Percentiles rank a stretch among this genome's conserved stretches.
Evolutionary conservation across 2,329 filamentous ascomycete species (phyloP).

Genomic region (Trichocomaceae sp.): DNA sequence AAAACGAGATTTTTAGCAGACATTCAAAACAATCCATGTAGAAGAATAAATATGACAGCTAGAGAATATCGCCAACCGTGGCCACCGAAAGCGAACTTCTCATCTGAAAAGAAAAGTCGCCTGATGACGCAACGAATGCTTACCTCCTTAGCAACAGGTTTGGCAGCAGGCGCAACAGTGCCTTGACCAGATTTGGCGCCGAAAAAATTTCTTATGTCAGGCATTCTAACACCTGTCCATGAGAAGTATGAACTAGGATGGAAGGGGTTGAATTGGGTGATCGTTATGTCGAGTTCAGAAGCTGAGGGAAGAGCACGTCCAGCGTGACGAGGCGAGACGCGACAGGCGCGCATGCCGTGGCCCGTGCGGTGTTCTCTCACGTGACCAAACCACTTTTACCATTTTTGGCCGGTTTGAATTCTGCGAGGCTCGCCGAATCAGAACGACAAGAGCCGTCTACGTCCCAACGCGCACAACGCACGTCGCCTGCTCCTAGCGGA

Average conservation of each 20-base stretch:
- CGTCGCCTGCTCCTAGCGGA: not conserved
- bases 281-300: too few relatives aligned
- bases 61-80: not conserved
- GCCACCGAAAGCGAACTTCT: not conserved
- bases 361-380: conserved; percentile 3
- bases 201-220: conserved; percentile 91
- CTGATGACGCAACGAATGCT: conserved; percentile 14
- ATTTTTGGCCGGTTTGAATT: conserved; percentile 6
- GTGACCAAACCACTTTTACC: conserved; percentile 13
- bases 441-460: not conserved
- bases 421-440: not conserved
- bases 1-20: not conserved
- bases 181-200: conserved; percentile 62
- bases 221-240: conserved; percentile 49
- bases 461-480: not conserved
- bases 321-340: conserved; percentile 27
- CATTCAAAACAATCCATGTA: not conserved
- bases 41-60: too few relatives aligned
- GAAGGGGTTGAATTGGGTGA: too few relatives aligned
- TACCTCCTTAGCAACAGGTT: conserved; percentile 41
- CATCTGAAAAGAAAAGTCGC: not conserved
- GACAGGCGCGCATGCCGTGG: conserved; percentile 10
- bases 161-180: conserved; percentile 40
- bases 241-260: not conserved
- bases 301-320: not conserved